Base-by-base conservation (phyloP, 2,329 filamentous ascomycete species). In the Fusarium anthophilum region DNA sequence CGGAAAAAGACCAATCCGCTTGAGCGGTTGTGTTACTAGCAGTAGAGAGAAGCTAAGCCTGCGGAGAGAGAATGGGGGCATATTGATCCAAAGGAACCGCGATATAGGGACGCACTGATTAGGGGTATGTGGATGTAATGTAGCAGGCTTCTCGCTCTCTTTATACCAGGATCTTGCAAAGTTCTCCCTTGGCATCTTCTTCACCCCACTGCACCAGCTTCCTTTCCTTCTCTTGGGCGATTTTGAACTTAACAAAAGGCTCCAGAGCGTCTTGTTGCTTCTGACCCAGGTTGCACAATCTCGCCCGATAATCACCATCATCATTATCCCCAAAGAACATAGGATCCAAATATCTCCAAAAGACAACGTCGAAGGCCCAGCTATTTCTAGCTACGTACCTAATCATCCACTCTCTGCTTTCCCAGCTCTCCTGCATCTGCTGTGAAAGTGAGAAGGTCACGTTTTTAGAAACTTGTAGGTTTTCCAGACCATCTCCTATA, bases 61-160 rank as follows among this genome's bases (percentile, higher is more conserved):
- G 17, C 14, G 3, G 14, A 0, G 0, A 35, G 14, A 4, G 32
- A 35, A 18, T 18, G 35, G 35, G 35, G 1, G 9, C 9, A 22
- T n/a, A 9, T 22, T 9, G 2, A 41, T 14, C 6, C 8, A 0
- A 41, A 41, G 20, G 8, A 22, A 41, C 39, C 4, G 39, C 8
- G 14, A 22, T n/a, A n/a, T 10, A 6, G 39, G 13, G 5, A 14
- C 12, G 0, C 39, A 7, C 8, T 0, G 20, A 41, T n/a, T 6
- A 37, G 20, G 8, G 20, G 20, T 6, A 6, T 9, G 39, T 9
- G 20, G 20, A 35, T 35, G 3, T 14, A 39, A 39, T 39, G 20
- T 6, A 22, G 1, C 17, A 18, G 17, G 24, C 17, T 13, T 26
- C 17, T 45, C n/a, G 2, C 3, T 30, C n/a, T 35, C 30, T 12